A percentile compares a stretch with the other conserved stretches of the same genome.
These are phyloP conservation scores for Haematococcus sp. DNA, from an alignment of 139 green algal genomes.

Conservation along the genomic window DNA sequence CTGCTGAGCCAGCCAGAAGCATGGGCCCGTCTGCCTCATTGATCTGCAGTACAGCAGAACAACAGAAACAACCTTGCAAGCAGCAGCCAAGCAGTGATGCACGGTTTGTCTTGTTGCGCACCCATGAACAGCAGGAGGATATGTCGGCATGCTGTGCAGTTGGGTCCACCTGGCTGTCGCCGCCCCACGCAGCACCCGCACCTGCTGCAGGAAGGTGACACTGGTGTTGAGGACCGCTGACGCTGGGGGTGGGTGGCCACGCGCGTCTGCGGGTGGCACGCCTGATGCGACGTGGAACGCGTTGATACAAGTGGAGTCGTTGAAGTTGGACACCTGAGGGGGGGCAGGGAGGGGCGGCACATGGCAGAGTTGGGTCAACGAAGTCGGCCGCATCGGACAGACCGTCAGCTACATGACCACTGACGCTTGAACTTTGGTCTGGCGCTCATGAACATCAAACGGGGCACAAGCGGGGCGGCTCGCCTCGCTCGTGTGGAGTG, in stretches of 20 bases:
- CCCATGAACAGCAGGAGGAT: not conserved
- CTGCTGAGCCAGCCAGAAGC: slow-evolving; percentile 60
- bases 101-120: not conserved
- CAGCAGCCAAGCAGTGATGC: not conserved
- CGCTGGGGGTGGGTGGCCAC: too few species aligned
- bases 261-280: not conserved
- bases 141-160: not conserved
- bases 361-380: too few species aligned
- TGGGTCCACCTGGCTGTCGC: too few species aligned
- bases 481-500: too few species aligned
- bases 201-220: not conserved
- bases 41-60: slow-evolving; percentile 52
- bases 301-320: slow-evolving; percentile 37
- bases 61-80: not conserved
- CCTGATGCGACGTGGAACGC: slow-evolving; percentile 46
- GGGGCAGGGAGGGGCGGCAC: too few species aligned
- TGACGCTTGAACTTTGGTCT: too few species aligned
- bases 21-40: slow-evolving; percentile 73
- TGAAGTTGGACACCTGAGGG: slow-evolving; percentile 46
- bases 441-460: too few species aligned
- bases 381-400: too few species aligned
- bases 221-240: slow-evolving; percentile 2
- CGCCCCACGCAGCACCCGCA: too few species aligned
- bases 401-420: too few species aligned
- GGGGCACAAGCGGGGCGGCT: too few species aligned